phyloP scores from a whole-genome alignment of 2,329 filamentous ascomycete genomes.

The Amesomyces nigricolor region DNA sequence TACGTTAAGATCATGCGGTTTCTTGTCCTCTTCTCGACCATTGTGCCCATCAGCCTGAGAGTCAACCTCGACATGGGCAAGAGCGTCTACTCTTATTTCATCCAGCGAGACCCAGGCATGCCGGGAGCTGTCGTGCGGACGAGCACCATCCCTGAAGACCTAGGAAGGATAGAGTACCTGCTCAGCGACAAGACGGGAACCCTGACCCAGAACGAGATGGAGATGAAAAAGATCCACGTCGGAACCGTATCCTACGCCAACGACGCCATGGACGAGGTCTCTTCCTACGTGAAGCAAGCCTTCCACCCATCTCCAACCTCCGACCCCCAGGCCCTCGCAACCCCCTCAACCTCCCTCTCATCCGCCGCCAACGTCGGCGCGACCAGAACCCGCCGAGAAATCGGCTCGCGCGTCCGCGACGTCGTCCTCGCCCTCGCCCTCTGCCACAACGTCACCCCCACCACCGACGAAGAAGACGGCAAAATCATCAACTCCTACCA shows the following conservation, averaged over 20 bases:
- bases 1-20: constrained; percentile 99
- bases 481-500: constrained; percentile 79
- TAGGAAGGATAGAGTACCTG: constrained; percentile 92
- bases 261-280: constrained; percentile 97
- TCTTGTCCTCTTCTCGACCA: constrained; percentile 95
- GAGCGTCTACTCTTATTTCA: constrained; percentile 91
- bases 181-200: constrained; percentile 98
- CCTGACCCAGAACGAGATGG: constrained; percentile 96
- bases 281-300: constrained; percentile 76
- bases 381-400: constrained; percentile 85
- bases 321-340: constrained; percentile 54
- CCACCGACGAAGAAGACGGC: constrained; percentile 77
- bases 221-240: constrained; percentile 97
- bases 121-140: constrained; percentile 89
- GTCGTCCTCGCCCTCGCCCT: constrained; percentile 86
- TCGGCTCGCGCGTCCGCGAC: constrained; percentile 87
- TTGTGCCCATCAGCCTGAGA: constrained; percentile 92
- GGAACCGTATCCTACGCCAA: constrained; percentile 97
- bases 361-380: constrained; percentile 56
- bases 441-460: constrained; percentile 96
- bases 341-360: constrained; percentile 66
- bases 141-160: constrained; percentile 93
- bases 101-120: constrained; percentile 85
- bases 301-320: constrained; percentile 55
- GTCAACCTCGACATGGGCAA: constrained; percentile 98